phyloP scores from a whole-genome alignment of 2,329 filamentous ascomycete species.

The Proliferodiscus dingleyae region DNA sequence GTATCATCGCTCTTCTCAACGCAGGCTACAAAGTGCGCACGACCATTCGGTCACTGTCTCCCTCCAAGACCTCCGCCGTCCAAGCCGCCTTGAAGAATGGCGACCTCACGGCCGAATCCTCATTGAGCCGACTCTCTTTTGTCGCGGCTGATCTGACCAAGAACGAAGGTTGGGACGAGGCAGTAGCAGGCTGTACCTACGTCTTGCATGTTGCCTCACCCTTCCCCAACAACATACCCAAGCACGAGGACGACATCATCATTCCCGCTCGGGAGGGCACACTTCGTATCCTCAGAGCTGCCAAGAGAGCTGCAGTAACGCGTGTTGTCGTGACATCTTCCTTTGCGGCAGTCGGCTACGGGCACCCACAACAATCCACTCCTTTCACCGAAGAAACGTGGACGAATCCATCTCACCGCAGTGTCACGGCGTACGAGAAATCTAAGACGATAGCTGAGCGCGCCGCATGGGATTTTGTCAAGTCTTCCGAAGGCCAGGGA shows the following conservation, averaged over 20 bases:
- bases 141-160: constrained; percentile 25
- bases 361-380: constrained; percentile 13
- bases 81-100: constrained; percentile 21
- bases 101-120: constrained; percentile 8
- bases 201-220: constrained; percentile 31
- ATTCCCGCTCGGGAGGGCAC: constrained; percentile 32
- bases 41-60: constrained; percentile 25
- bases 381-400: constrained; percentile 32
- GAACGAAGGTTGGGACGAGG: constrained; percentile 30
- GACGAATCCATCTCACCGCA: constrained; percentile 20
- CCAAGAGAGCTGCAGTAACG: constrained; percentile 25
- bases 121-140: constrained; percentile 23
- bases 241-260: constrained; percentile 32
- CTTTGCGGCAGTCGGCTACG: constrained; percentile 21
- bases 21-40: constrained; percentile 30
- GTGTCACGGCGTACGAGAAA: constrained; percentile 28
- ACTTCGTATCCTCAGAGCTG: constrained; percentile 28
- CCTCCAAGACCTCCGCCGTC: constrained; percentile 21
- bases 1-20: constrained; percentile 24
- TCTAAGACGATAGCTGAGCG: constrained; percentile 33
- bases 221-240: constrained; percentile 25
- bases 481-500: constrained; percentile 17
- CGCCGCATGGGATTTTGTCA: constrained; percentile 33
- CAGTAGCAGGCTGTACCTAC: constrained; percentile 27
- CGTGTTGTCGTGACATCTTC: constrained; percentile 20